A percentile compares a stretch with the other conserved stretches of the same genome.
phyloP scores from a whole-genome alignment of 352 stramenopile genomes.

The Phytopythium boreale region DNA sequence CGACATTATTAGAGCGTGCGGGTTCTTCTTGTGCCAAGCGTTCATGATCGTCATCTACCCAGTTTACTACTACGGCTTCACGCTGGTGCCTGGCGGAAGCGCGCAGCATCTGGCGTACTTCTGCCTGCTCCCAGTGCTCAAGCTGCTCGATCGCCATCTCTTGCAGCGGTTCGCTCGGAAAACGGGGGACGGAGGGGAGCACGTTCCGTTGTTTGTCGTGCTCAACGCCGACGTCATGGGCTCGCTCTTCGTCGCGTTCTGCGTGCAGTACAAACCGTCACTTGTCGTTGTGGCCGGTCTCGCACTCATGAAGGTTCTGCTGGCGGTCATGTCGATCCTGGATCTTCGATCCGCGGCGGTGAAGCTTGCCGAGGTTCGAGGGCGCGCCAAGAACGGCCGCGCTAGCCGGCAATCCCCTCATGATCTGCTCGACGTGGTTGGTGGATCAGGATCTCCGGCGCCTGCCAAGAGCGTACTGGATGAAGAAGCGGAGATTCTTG shows the following conservation, averaged over 20 bases:
- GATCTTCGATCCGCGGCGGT: conserved; percentile 1
- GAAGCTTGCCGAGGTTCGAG: background rate
- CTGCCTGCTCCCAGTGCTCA: conserved; percentile 26
- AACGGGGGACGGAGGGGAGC: conserved; percentile 5
- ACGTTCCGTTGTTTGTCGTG: conserved; percentile 23
- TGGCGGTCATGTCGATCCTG: conserved; percentile 14
- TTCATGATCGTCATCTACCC: conserved; percentile 23
- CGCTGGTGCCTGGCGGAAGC: background rate
- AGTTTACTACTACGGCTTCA: conserved; percentile 25
- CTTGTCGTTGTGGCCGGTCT: conserved; percentile 20
- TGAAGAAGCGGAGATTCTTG: background rate
- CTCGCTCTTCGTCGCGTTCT: conserved; percentile 36
- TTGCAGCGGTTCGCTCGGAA: conserved; percentile 12
- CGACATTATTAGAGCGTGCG: conserved; percentile 5
- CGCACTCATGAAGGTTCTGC: conserved; percentile 16
- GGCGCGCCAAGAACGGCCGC: background rate
- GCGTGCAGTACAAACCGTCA: conserved; percentile 37
- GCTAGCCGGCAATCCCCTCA: too few relatives aligned
- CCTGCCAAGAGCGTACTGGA: background rate
- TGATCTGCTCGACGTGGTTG: too few relatives aligned
- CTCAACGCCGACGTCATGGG: conserved; percentile 44
- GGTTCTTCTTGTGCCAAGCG: conserved; percentile 13
- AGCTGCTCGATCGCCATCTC: conserved; percentile 18
- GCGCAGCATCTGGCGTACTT: conserved; percentile 11
- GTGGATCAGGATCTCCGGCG: too few relatives aligned